phyloP scores from a whole-genome alignment of 768 basidiomycete genomes.

The Macrolepiota dolichaula region DNA sequence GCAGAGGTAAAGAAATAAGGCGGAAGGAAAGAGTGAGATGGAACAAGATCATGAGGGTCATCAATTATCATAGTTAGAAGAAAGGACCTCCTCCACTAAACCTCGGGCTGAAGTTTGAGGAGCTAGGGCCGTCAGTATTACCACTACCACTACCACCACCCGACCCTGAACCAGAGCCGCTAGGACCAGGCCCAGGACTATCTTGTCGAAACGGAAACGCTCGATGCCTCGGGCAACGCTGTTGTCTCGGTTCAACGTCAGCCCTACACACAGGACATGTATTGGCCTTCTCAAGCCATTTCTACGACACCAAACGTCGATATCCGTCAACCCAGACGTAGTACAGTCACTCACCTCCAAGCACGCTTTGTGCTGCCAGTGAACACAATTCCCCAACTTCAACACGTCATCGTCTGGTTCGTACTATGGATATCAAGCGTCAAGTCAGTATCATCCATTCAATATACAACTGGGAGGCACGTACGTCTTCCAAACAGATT shows the following conservation, averaged over 20 bases:
- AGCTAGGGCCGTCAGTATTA: neutral
- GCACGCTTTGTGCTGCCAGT: constrained; percentile 81
- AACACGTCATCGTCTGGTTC: constrained; percentile 55
- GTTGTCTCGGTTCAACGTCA: constrained; percentile 31
- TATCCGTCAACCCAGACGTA: neutral
- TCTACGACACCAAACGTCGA: constrained; percentile 35
- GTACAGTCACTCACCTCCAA: constrained; percentile 49
- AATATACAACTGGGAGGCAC: constrained; percentile 23
- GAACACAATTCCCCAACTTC: constrained; percentile 66
- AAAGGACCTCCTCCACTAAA: neutral
- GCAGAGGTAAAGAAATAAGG: neutral
- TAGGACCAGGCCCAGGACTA: neutral
- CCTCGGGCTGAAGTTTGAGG: neutral
- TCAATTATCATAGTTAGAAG: neutral
- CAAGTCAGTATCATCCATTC: constrained; percentile 9
- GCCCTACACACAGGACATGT: constrained; percentile 84
- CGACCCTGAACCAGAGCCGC: neutral
- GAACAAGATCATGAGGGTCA: neutral
- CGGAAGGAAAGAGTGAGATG: neutral
- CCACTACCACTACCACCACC: neutral
- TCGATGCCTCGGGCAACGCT: neutral
- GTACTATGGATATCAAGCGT: constrained; percentile 45
- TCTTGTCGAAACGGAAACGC: neutral
- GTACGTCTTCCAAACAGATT: constrained; percentile 81
- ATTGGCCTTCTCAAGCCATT: constrained; percentile 76